A percentile compares a stretch with the other conserved stretches of the same genome.
Conservation (phyloP, 129 eudicot genomes). For the Flaveria sonorensis region DNA sequence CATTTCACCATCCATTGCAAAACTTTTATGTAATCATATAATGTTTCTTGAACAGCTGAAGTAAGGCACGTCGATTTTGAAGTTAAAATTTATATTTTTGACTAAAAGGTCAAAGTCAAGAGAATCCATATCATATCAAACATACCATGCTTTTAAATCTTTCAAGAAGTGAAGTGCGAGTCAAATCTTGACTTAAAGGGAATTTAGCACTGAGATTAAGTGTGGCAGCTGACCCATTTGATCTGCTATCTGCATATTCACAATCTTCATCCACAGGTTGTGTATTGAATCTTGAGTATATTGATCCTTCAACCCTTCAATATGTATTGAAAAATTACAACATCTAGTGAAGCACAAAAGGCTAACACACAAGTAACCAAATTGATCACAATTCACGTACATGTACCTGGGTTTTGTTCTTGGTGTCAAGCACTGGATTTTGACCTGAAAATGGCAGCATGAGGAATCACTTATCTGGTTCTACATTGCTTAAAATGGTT, state of each 20-base stretch:
- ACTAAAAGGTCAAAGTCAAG: slow-evolving; percentile 24
- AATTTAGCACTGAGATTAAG: slow-evolving; percentile 41
- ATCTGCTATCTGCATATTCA: slow-evolving; percentile 39
- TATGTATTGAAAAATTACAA: background rate
- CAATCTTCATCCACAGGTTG: slow-evolving; percentile 43
- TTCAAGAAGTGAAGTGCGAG: slow-evolving; percentile 48
- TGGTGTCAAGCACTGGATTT: slow-evolving; percentile 66
- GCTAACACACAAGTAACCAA: background rate
- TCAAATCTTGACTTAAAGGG: slow-evolving; percentile 47
- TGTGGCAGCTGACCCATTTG: slow-evolving; percentile 47
- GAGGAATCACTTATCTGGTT: background rate
- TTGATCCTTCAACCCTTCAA: slow-evolving; percentile 52
- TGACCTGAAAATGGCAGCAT: slow-evolving; percentile 52
- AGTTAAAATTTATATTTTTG: background rate
- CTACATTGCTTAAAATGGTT: background rate
- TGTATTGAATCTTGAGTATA: slow-evolving; percentile 39
- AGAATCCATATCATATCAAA: background rate
- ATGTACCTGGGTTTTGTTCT: slow-evolving; percentile 60
- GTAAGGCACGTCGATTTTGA: background rate
- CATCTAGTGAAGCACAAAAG: slow-evolving; percentile 18
- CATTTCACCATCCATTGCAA: background rate
- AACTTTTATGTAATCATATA: background rate
- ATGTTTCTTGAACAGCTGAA: slow-evolving; percentile 13
- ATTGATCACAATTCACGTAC: background rate
- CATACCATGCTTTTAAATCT: slow-evolving; percentile 52